Evolutionary conservation across 2,329 filamentous ascomycete genomes (phyloP).

Genomic region (Colletotrichum eremochloae): DNA sequence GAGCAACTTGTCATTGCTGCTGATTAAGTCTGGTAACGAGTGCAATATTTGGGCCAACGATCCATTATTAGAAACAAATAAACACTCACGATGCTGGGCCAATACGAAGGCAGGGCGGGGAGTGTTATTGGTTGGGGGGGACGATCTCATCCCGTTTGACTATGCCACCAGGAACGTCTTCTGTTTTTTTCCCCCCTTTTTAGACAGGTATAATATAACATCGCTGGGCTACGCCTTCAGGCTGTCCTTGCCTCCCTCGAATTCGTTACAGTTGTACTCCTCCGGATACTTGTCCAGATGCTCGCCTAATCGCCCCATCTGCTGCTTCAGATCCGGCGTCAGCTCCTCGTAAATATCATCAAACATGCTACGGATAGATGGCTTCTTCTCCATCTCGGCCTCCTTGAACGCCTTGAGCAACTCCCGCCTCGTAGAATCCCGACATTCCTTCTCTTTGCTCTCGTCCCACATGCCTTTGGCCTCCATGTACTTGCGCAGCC

Average conservation of each 20-base stretch:
- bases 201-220: slow-evolving; percentile 5
- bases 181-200: slow-evolving; percentile 13
- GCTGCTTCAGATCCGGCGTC: slow-evolving; percentile 81
- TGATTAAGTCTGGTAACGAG: not conserved
- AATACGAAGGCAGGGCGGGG: not conserved
- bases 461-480: slow-evolving; percentile 87
- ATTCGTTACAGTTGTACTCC: slow-evolving; percentile 87
- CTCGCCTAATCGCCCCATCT: slow-evolving; percentile 79
- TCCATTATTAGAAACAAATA: slow-evolving; percentile 11
- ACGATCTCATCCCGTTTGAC: not conserved
- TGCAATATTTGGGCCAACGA: not conserved
- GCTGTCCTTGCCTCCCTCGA: slow-evolving; percentile 79
- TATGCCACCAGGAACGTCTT: not conserved
- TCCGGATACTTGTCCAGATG: slow-evolving; percentile 88
- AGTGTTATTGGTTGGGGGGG: not conserved
- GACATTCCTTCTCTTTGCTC: slow-evolving; percentile 79
- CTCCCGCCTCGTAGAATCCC: slow-evolving; percentile 77
- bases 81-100: slow-evolving; percentile 11
- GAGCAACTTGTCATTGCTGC: slow-evolving; percentile 26
- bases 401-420: slow-evolving; percentile 87
- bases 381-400: slow-evolving; percentile 86
- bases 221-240: slow-evolving; percentile 56
- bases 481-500: slow-evolving; percentile 92
- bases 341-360: slow-evolving; percentile 90
- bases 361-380: slow-evolving; percentile 79